These are phyloP conservation scores for Dryas octopetala DNA, from an alignment of 306 rosid genomes.

Conservation along the genomic window DNA sequence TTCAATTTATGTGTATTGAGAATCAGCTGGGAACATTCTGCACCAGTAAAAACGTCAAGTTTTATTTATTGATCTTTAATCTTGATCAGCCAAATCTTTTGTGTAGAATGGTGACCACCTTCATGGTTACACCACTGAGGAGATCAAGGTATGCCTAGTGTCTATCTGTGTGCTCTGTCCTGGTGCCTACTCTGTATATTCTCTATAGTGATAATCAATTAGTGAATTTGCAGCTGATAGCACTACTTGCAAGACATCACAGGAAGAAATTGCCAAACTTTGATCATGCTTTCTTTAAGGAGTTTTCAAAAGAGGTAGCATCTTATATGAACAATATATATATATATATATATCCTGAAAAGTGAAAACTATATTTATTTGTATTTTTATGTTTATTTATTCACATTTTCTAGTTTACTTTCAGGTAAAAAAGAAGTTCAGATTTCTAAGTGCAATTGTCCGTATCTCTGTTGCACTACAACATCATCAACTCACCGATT, in stretches of 20 bases:
- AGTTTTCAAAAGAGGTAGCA: conserved; percentile 28
- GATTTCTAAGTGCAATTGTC: conserved; percentile 37
- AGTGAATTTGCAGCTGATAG: conserved; percentile 31
- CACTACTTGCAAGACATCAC: conserved; percentile 37
- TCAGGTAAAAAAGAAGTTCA: conserved; percentile 37
- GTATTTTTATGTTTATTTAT: neutral
- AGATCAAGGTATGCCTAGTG: conserved; percentile 36
- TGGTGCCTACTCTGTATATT: neutral
- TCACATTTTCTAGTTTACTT: neutral
- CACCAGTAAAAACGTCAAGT: neutral
- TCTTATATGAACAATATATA: neutral
- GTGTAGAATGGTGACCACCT: conserved; percentile 31
- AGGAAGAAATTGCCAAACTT: conserved; percentile 39
- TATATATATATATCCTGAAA: neutral
- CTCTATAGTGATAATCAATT: conserved; percentile 9
- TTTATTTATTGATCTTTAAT: neutral
- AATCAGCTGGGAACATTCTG: neutral
- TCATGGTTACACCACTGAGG: conserved; percentile 33
- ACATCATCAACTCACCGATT: conserved; percentile 15
- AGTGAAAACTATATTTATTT: neutral
- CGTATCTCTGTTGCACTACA: conserved; percentile 33
- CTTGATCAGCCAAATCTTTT: neutral
- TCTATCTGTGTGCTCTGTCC: conserved; percentile 5
- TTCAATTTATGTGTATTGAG: neutral
- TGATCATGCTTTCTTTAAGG: conserved; percentile 24